A percentile compares a stretch with the other conserved stretches of the same genome.
These are phyloP conservation scores for Vanderwaltozyma tropicalis DNA, from an alignment of 805 yeast genomes.

Conservation along the genomic window DNA sequence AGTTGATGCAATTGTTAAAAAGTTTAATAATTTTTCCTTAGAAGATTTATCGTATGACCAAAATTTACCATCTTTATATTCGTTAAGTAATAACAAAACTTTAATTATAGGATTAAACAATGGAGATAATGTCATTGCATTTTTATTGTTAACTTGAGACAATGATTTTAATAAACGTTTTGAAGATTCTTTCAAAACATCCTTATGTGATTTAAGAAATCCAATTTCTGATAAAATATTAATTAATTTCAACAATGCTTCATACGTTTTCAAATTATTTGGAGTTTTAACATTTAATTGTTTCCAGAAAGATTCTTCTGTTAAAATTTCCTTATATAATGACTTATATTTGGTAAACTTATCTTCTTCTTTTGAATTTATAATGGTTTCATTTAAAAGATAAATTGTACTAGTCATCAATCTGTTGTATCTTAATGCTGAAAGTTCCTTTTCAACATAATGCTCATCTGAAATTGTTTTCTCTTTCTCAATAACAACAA, in stretches of 20 bases:
- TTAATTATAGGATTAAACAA: slow-evolving; percentile 40
- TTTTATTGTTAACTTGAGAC: slow-evolving; percentile 25
- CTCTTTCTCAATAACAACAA: slow-evolving; percentile 45
- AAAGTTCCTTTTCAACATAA: slow-evolving; percentile 54
- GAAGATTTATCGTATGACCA: slow-evolving; percentile 46
- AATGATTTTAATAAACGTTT: slow-evolving; percentile 28
- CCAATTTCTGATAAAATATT: slow-evolving; percentile 21
- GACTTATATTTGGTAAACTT: slow-evolving; percentile 3
- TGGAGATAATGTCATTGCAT: slow-evolving; percentile 35
- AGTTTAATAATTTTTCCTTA: slow-evolving; percentile 34
- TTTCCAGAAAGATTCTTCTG: slow-evolving; percentile 37
- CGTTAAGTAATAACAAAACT: slow-evolving; percentile 35
- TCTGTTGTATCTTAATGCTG: slow-evolving; percentile 51
- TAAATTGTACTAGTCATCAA: slow-evolving; percentile 41
- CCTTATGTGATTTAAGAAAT: slow-evolving; percentile 14
- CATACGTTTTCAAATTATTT: slow-evolving; percentile 34
- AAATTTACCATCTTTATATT: slow-evolving; percentile 37
- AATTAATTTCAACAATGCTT: slow-evolving; percentile 32
- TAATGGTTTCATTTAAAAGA: slow-evolving; percentile 32
- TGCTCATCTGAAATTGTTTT: slow-evolving; percentile 68
- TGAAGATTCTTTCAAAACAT: slow-evolving; percentile 25
- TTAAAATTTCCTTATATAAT: slow-evolving; percentile 29
- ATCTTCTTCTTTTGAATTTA: slow-evolving; percentile 10
- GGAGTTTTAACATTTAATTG: slow-evolving; percentile 28
- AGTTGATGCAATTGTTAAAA: slow-evolving; percentile 44